phyloP scores from a whole-genome alignment of 148 eudicot species.

The Vaccinium macrocarpon region DNA sequence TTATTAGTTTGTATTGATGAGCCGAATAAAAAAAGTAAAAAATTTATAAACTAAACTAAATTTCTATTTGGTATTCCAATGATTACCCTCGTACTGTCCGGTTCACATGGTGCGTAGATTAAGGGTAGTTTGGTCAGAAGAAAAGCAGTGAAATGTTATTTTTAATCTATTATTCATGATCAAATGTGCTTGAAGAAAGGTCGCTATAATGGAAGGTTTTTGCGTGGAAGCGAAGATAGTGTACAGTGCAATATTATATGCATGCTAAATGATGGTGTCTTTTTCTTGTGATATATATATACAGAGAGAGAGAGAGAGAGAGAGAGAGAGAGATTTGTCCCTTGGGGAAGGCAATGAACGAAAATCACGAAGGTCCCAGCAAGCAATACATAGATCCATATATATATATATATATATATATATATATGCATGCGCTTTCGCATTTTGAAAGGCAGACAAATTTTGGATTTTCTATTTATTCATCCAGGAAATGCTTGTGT shows the following conservation, averaged over 20 bases:
- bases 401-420: neutral
- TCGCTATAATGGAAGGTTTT: neutral
- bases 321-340: neutral
- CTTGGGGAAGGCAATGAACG: neutral
- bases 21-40: too few relatives aligned
- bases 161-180: neutral
- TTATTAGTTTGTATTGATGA: too few relatives aligned
- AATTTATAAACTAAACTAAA: too few relatives aligned
- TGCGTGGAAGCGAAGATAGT: conserved; percentile 9
- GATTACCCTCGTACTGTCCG: neutral
- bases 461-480: neutral
- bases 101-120: neutral
- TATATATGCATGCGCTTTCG: neutral
- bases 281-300: neutral
- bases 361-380: neutral
- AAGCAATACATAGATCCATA: neutral
- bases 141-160: neutral
- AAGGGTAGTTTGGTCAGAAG: conserved; percentile 1
- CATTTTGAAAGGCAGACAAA: neutral
- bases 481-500: neutral
- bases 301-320: too few relatives aligned
- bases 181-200: neutral
- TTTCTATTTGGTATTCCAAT: neutral
- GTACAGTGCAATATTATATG: neutral
- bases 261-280: neutral